Evolutionary conservation across 352 stramenopile genomes (phyloP), one percentile per base, ranked within the genome.

Genomic region (Pythium graminicola): DNA sequence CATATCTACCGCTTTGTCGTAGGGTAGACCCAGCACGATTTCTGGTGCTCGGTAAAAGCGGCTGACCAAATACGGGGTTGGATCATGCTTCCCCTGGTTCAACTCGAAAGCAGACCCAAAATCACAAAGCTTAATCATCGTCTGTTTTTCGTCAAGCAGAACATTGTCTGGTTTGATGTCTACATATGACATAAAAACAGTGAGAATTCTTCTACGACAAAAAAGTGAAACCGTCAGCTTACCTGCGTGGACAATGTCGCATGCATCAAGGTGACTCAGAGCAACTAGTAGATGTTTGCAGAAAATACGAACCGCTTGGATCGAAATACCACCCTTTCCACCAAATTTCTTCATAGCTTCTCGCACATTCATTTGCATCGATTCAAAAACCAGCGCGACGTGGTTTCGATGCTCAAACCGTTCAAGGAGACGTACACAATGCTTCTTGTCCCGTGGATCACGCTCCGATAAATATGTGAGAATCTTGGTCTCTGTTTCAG

Each of bases 81-180:
- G 88, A 42, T 98, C 89, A 59, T 97, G 95, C 46, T 97, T 89
- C 6, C 78, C 77, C 17, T 87, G 81, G 19, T 84, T 81, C 49
- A 91, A 69, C 61, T 97, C 91, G 47, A 98, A 98, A 11, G 97
- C 96, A 20, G 78, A 96, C 0, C 97, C 97, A 78, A 99, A 99
- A 72, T 99, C 97, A 54, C 89, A 97, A 16, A 99, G 57, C 67
- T 99, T 98, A 44, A 98, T 77, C 19, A 85, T 96, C 2, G 80
- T 95, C 60, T 97, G 93, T 52, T 97, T 94, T 23, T 96, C 93
- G 50, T 92, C 91, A n/a, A 98, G 79, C 23, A 99, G 59, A 40
- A 99, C 97, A 52, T 99, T 99, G 66, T 99, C 96, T 3, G 95
- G 94, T 57, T 99, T 99, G 40, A 99, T 96, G 72, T 99, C 96